Evolutionary conservation across 106 monocot species (phyloP).

Genomic region (Platanthera zijinensis): DNA sequence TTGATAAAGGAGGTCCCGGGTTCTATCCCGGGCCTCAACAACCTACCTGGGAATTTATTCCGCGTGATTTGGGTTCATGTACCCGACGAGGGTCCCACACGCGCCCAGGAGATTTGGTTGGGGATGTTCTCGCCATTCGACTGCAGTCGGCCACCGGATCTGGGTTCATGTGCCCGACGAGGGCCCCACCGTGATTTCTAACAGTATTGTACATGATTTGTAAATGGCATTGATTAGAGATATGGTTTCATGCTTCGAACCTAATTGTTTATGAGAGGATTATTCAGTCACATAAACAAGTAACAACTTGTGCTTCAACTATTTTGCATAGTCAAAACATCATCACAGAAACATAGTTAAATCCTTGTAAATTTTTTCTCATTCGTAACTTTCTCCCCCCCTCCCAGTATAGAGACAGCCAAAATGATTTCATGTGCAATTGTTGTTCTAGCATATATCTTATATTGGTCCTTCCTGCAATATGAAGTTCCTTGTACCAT

Average conservation of each 20-base stretch:
- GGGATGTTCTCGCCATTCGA: too few relatives aligned
- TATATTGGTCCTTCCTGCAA: neutral
- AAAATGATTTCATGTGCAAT: neutral
- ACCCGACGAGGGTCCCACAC: too few relatives aligned
- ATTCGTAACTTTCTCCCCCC: neutral
- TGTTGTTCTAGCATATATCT: neutral
- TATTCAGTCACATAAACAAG: neutral
- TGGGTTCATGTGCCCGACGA: too few relatives aligned
- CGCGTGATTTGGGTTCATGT: too few relatives aligned
- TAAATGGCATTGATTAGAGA: neutral
- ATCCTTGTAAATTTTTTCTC: neutral
- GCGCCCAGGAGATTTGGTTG: too few relatives aligned
- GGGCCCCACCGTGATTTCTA: too few relatives aligned
- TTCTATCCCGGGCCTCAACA: too few relatives aligned
- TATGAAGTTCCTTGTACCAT: neutral
- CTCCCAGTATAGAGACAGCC: neutral
- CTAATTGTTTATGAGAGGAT: too few relatives aligned
- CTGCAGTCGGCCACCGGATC: too few relatives aligned
- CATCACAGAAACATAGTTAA: neutral
- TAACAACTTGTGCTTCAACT: neutral
- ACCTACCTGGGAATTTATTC: too few relatives aligned
- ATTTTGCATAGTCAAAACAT: neutral
- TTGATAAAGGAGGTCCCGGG: too few relatives aligned
- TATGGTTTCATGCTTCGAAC: neutral
- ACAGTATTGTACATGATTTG: neutral